Evolutionary conservation across 805 yeast species (phyloP).

Genomic region (Metschnikowia amazonensis): DNA sequence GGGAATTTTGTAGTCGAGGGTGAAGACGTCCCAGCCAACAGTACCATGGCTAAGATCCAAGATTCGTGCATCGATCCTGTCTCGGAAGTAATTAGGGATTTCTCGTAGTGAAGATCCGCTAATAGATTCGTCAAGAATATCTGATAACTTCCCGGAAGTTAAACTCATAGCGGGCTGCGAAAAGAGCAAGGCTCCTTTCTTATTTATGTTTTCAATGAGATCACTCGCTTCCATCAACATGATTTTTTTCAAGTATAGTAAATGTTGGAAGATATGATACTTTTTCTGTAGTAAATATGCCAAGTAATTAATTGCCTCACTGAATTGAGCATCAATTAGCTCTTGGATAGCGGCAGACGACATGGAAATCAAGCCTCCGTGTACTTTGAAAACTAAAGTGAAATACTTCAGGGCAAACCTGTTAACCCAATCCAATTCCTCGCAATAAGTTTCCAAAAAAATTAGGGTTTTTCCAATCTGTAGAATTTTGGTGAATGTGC

Average conservation of each 20-base stretch:
- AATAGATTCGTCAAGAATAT: constrained; percentile 62
- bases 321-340: constrained; percentile 40
- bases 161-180: constrained; percentile 60
- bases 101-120: constrained; percentile 47
- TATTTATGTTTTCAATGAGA: constrained; percentile 63
- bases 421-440: constrained; percentile 63
- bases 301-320: constrained; percentile 51
- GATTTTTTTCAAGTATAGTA: constrained; percentile 61
- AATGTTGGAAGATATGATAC: constrained; percentile 47
- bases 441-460: constrained; percentile 62
- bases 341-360: constrained; percentile 32
- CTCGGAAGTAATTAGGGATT: constrained; percentile 33
- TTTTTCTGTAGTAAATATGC: constrained; percentile 46
- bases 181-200: constrained; percentile 50
- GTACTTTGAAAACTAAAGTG: constrained; percentile 26
- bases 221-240: constrained; percentile 77
- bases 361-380: constrained; percentile 34
- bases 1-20: constrained; percentile 68
- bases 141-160: constrained; percentile 62
- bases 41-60: constrained; percentile 68
- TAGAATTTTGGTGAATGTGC: constrained; percentile 44
- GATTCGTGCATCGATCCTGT: constrained; percentile 76
- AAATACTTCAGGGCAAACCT: constrained; percentile 36
- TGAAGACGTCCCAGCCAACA: constrained; percentile 89
- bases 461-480: constrained; percentile 71